Base-by-base conservation (phyloP, 495 filamentous ascomycete genomes). In the Chaetomium tenue region DNA sequence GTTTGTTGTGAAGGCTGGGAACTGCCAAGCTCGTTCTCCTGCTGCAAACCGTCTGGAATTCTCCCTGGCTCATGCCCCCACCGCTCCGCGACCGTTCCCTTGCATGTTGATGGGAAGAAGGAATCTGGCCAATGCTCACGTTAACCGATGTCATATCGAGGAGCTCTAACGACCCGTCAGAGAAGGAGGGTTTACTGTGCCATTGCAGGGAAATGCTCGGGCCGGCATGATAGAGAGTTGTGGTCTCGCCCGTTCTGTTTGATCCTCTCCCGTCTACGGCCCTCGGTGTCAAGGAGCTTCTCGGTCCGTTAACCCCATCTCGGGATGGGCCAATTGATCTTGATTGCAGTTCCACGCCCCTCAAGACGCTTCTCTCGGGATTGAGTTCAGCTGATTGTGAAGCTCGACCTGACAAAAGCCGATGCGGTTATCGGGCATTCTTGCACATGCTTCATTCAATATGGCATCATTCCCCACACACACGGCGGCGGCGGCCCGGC, bases 251-350 rank as follows among this genome's bases (percentile, higher is more conserved):
- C 25, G 61, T 46, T 47, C 46, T 61, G 68, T 70, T 56, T 70
- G 68, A 70, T 70, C 63, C 65, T 20, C 54, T 70, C 63, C 68
- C 65, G 68, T 60, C 64, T 63, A 63, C 63, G 65, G 51, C 26
- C 63, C 68, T 60, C 46, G 63, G 61, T 51, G 64, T 58, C 44
- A 46, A 20, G 26, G 22, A 18, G 40, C 51, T 60, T 28, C 48
- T 50, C 48, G 51, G 61, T 51, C 62, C 40, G 50, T 40, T 11
- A 12, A 23, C 33, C 42, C 40, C 23, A n/a, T 44, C 57, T 28
- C 46, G 20, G 15, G 26, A 18, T 23, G 18, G 26, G 13, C 15
- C 40, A 47, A 26, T 20, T 58, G 47, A 28, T 15, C 33, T 61
- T 5, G 30, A 30, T 25, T 16, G 37, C 12, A 63, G 51, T 44